phyloP scores from a whole-genome alignment of 305 asterid genomes.

The Fraxinus paxiana region DNA sequence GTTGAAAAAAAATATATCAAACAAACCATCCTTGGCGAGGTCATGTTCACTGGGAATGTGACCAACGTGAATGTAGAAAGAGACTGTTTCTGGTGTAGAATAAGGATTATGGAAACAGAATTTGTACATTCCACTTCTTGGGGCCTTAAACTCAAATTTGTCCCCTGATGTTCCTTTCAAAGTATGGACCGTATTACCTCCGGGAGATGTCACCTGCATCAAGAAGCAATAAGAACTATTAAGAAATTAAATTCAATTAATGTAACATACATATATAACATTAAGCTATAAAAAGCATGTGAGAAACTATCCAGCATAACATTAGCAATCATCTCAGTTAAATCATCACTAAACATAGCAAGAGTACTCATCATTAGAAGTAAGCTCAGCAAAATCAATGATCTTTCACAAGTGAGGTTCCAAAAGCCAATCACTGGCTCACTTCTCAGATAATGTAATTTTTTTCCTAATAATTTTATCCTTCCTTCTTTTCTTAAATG shows the following conservation, averaged over 20 bases:
- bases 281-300: neutral
- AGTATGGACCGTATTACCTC: constrained; percentile 52
- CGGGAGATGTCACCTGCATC: constrained; percentile 77
- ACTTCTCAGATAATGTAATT: neutral
- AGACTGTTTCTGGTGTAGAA: constrained; percentile 84
- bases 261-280: constrained; percentile 11
- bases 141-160: constrained; percentile 90
- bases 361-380: neutral
- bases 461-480: neutral
- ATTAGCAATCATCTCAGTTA: neutral
- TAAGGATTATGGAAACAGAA: constrained; percentile 90
- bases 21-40: constrained; percentile 92
- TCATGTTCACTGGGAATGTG: constrained; percentile 85
- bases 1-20: neutral
- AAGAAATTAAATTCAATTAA: constrained; percentile 2
- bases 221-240: constrained; percentile 19
- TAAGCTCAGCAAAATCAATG: neutral
- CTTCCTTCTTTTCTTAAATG: neutral
- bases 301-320: neutral
- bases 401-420: neutral
- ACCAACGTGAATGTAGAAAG: constrained; percentile 88
- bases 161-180: constrained; percentile 91
- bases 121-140: constrained; percentile 89
- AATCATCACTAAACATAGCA: neutral
- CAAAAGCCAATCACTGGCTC: neutral